Base-by-base conservation (phyloP, 1,139 yeast species). In the Diutina sp. region DNA sequence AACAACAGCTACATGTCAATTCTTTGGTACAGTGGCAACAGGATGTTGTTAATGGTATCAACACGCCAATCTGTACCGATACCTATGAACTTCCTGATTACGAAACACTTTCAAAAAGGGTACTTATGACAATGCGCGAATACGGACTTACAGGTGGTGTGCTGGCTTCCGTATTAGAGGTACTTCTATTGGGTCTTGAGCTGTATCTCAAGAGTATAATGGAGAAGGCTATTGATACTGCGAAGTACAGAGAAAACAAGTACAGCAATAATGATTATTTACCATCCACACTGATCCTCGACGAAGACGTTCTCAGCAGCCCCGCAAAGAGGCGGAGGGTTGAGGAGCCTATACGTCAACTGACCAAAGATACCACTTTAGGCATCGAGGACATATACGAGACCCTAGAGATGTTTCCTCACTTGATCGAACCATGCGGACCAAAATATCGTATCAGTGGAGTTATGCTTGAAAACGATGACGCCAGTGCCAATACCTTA, bases 21-120 rank as follows among this genome's bases (percentile, higher is more conserved):
- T 79, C 83, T 69, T 73, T 90, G 62, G 79, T 83, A 57, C 86
- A 86, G 63, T 90, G 97, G 95, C 90, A 95, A 35, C 97, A 90
- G 68, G 99, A 95, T 67, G 90, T 93, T 30, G 80, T 87, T 56
- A 91, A 86, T 65, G 95, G 95, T n/a, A 82, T 90, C 57, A 90
- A 89, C 63, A 83, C 95, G 2, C 95, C 95, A 4, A 74, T 93
- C 47, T 80, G 95, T 1, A 77, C 90, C 0, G 96, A 91, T 62
- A 77, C 82, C 48, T 88, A 77, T 66, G 93, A 93, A 61, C 70
- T 93, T 14, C 98, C 98, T 0, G 98, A 93, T 63, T 74, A 78
- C 51, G 93, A 85, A 55, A 79, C 80, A 55, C 70, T 95, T 56
- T 80, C 83, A 56, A 76, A 84, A 45, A 77, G 93, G 56, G 84